Percentiles rank a stretch among this genome's conserved stretches.
These are phyloP conservation scores for Stenogyne calaminthoides DNA, from an alignment of 305 asterid species.

Conservation along the genomic window DNA sequence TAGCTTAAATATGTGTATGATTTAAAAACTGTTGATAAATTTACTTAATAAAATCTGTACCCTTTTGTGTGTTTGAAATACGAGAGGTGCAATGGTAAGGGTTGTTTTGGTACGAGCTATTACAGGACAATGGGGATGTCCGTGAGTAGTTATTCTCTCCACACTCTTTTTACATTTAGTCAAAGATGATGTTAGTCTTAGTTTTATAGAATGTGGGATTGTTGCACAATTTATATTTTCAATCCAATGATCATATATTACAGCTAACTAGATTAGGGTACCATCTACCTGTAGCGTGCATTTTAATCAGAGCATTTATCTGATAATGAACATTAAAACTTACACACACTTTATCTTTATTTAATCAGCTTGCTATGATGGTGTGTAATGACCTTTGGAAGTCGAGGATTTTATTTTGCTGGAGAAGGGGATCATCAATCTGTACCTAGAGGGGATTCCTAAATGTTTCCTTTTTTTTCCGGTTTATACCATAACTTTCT, in stretches of 20 bases:
- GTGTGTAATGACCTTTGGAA: constrained; percentile 66
- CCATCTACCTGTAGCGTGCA: constrained; percentile 6
- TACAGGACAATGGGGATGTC: background rate
- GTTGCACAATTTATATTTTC: background rate
- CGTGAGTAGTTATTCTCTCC: background rate
- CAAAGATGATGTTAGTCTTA: background rate
- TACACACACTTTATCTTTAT: constrained; percentile 42
- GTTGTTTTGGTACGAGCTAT: background rate
- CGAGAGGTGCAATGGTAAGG: background rate
- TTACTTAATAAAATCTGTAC: background rate
- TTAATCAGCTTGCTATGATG: constrained; percentile 75
- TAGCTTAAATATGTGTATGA: background rate
- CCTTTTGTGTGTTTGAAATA: background rate
- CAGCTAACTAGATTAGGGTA: background rate
- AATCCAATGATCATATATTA: background rate
- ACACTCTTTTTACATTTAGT: background rate
- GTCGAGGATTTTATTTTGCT: constrained; percentile 44
- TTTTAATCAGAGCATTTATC: constrained; percentile 5
- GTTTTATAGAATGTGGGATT: background rate
- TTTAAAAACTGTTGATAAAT: background rate
- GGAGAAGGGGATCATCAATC: constrained; percentile 34
- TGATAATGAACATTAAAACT: constrained; percentile 36
- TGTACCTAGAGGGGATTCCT: constrained; percentile 16
- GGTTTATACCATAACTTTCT: background rate
- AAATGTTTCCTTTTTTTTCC: constrained; percentile 4